These are phyloP conservation scores for Entomortierella lignicola DNA, from an alignment of 192 early-diverging fungal genomes.

Conservation along the genomic window DNA sequence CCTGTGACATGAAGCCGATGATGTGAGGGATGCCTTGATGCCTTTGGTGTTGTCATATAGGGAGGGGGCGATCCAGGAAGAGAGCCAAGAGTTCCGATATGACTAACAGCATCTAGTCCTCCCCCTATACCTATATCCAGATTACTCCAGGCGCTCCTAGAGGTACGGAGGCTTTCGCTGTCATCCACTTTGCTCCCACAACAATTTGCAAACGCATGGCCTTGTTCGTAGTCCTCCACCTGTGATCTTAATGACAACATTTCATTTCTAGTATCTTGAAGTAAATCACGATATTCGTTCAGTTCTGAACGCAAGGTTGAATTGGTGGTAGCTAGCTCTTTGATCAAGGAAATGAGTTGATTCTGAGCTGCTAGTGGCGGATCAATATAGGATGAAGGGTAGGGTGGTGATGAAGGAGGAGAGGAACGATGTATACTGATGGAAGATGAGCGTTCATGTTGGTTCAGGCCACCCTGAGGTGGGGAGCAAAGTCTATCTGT, in stretches of 20 bases:
- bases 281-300: constrained; percentile 59
- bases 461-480: constrained; percentile 26
- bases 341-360: constrained; percentile 64
- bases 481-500: constrained; percentile 44
- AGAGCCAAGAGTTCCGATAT: constrained; percentile 49
- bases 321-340: constrained; percentile 66
- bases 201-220: constrained; percentile 34
- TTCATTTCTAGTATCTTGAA: constrained; percentile 60
- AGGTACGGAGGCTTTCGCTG: constrained; percentile 16
- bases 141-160: constrained; percentile 41
- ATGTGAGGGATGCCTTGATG: constrained; percentile 12
- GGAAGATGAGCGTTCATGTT: constrained; percentile 23
- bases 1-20: constrained; percentile 25
- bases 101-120: constrained; percentile 45
- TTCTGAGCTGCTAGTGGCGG: constrained; percentile 54
- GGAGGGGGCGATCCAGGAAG: constrained; percentile 41
- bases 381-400: constrained; percentile 51
- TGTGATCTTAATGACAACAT: constrained; percentile 53
- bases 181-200: constrained; percentile 26
- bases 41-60: constrained; percentile 22
- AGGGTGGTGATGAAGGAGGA: constrained; percentile 43
- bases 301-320: constrained; percentile 60
- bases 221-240: constrained; percentile 61
- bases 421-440: constrained; percentile 28
- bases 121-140: constrained; percentile 24